Conservation (phyloP, 2,329 filamentous ascomycete species). For the Dendrostoma leiphaemia region DNA sequence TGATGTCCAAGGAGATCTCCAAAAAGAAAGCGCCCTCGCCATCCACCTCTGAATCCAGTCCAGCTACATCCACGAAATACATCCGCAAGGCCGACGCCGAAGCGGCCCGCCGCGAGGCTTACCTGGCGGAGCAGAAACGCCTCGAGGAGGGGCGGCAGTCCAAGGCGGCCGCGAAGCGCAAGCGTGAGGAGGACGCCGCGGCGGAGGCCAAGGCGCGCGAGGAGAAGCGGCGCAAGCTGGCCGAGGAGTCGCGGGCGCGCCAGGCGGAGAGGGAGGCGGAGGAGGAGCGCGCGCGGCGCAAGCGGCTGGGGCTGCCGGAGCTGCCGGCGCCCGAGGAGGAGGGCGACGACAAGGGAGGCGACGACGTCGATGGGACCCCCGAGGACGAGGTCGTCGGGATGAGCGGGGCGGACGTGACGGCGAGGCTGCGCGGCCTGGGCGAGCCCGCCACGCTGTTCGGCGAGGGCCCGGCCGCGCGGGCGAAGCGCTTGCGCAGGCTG, state of each 20-base stretch:
- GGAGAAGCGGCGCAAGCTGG: slow-evolving; percentile 77
- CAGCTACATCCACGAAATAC: slow-evolving; percentile 58
- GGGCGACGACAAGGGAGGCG: neutral
- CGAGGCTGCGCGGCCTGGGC: slow-evolving; percentile 66
- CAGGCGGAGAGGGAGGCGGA: slow-evolving; percentile 72
- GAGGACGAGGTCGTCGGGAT: slow-evolving; percentile 57
- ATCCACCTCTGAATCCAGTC: slow-evolving; percentile 23
- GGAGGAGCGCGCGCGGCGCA: slow-evolving; percentile 70
- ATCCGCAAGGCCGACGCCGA: slow-evolving; percentile 83
- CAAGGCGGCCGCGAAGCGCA: slow-evolving; percentile 75
- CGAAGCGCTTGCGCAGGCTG: slow-evolving; percentile 70
- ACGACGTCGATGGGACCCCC: slow-evolving; percentile 35
- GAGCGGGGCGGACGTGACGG: slow-evolving; percentile 65
- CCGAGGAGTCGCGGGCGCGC: slow-evolving; percentile 71
- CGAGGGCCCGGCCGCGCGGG: slow-evolving; percentile 67
- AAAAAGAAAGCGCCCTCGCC: slow-evolving; percentile 61
- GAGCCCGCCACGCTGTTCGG: slow-evolving; percentile 79
- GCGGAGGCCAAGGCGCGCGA: slow-evolving; percentile 68
- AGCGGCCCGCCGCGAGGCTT: slow-evolving; percentile 74
- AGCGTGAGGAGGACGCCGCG: slow-evolving; percentile 81
- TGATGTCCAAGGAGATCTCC: slow-evolving; percentile 91
- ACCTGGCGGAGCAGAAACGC: slow-evolving; percentile 76
- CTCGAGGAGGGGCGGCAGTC: slow-evolving; percentile 70
- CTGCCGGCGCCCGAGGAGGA: slow-evolving; percentile 40
- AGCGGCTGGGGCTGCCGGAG: slow-evolving; percentile 78